A percentile compares a stretch with the other conserved stretches of the same genome.
These are phyloP conservation scores for Excoecaria agallocha DNA, from an alignment of 345 rosid species.

Conservation along the genomic window DNA sequence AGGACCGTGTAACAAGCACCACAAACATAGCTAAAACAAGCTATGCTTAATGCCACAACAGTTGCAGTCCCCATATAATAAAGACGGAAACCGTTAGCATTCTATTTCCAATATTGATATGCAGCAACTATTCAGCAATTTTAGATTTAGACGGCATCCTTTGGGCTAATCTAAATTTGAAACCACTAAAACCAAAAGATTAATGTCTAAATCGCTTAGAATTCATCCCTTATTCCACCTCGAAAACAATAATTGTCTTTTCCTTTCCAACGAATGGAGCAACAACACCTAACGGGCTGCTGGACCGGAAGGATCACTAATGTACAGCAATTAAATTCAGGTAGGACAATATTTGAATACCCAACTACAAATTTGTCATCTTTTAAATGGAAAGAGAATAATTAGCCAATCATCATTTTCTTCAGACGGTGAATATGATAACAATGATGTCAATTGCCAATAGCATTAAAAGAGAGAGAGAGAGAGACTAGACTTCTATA, in stretches of 20 bases:
- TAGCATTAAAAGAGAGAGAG: too few species aligned
- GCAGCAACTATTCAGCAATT: neutral
- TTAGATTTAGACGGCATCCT: neutral
- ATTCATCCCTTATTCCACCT: neutral
- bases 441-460: neutral
- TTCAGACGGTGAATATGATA: neutral
- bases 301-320: neutral
- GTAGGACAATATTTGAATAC: neutral
- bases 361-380: neutral
- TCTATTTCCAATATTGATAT: neutral
- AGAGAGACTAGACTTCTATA: too few species aligned
- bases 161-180: neutral
- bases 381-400: neutral
- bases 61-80: neutral
- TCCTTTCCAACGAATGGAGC: neutral
- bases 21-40: neutral
- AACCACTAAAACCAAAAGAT: neutral
- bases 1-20: neutral
- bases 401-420: neutral
- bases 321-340: neutral
- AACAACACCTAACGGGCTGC: neutral
- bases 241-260: neutral
- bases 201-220: neutral
- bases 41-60: neutral
- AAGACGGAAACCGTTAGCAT: neutral